These are phyloP conservation scores for Orbilia blumenaviensis DNA, from an alignment of 2,329 filamentous ascomycete species.

Conservation along the genomic window DNA sequence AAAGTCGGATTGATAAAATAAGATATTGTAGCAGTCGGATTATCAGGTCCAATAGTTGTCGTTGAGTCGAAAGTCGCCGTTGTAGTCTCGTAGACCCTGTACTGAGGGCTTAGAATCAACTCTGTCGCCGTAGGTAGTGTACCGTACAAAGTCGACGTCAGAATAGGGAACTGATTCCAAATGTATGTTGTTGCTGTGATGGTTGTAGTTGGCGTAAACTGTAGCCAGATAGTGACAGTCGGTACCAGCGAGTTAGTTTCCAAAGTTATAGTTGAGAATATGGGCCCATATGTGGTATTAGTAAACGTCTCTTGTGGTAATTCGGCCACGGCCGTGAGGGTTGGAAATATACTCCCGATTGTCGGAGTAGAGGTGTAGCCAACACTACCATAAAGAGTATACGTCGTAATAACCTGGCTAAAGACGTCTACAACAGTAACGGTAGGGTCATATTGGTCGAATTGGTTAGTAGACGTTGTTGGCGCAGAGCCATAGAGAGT, in stretches of 20 bases:
- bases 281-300: slow-evolving; percentile 36
- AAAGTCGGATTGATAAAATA: slow-evolving; percentile 19
- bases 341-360: slow-evolving; percentile 31
- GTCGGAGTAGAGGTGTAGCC: slow-evolving; percentile 35
- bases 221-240: slow-evolving; percentile 27
- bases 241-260: slow-evolving; percentile 11
- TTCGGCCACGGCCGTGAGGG: slow-evolving; percentile 39
- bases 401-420: slow-evolving; percentile 30
- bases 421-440: slow-evolving; percentile 21
- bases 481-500: slow-evolving; percentile 10
- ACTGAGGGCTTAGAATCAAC: slow-evolving; percentile 9
- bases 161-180: slow-evolving; percentile 1
- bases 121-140: slow-evolving; percentile 29
- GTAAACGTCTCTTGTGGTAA: slow-evolving; percentile 19
- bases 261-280: slow-evolving; percentile 16
- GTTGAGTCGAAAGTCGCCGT: slow-evolving; percentile 18
- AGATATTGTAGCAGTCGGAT: slow-evolving; percentile 45
- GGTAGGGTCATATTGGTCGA: slow-evolving; percentile 27
- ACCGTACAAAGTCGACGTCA: slow-evolving; percentile 15
- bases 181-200: slow-evolving; percentile 24
- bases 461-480: slow-evolving; percentile 1
- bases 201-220: slow-evolving; percentile 6
- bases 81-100: not conserved
- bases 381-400: slow-evolving; percentile 9
- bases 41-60: slow-evolving; percentile 30